These are phyloP conservation scores for Oryza officinalis DNA, from an alignment of 176 grass and related monocot species.

Conservation along the genomic window DNA sequence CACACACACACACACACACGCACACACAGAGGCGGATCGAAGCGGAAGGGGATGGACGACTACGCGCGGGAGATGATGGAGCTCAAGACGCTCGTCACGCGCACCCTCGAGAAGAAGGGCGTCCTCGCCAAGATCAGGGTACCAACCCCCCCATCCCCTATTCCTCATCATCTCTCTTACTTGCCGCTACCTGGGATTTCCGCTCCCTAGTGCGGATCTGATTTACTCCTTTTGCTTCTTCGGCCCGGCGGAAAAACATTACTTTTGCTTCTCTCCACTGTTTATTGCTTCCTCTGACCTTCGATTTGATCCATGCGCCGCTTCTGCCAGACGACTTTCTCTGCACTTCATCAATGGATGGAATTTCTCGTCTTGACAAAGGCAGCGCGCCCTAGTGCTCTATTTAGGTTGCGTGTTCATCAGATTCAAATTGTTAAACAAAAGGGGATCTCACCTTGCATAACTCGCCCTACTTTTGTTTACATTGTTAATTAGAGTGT, in stretches of 20 bases:
- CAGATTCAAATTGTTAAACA: neutral
- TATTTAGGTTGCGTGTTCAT: neutral
- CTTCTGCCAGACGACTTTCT: neutral
- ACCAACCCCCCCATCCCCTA: neutral
- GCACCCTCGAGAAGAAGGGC: constrained; percentile 94
- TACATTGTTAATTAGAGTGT: neutral
- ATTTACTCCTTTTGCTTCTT: neutral
- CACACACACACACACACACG: too few species aligned
- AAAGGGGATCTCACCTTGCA: neutral
- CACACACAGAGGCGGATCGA: too few species aligned
- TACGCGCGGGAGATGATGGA: constrained; percentile 98
- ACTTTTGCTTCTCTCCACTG: neutral
- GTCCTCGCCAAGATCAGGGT: constrained; percentile 96
- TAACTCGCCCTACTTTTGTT: neutral
- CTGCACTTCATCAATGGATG: neutral
- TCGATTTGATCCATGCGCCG: neutral
- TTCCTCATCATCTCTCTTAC: neutral
- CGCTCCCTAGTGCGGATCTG: constrained; percentile 6
- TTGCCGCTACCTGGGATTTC: neutral
- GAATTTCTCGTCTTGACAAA: neutral
- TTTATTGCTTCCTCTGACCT: neutral
- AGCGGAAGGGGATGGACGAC: constrained; percentile 54
- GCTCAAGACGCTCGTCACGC: constrained; percentile 94
- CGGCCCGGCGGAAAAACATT: neutral
- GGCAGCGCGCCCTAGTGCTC: neutral